phyloP scores from a whole-genome alignment of 1,284 basidiomycete genomes.

The Leccinum idahoense region DNA sequence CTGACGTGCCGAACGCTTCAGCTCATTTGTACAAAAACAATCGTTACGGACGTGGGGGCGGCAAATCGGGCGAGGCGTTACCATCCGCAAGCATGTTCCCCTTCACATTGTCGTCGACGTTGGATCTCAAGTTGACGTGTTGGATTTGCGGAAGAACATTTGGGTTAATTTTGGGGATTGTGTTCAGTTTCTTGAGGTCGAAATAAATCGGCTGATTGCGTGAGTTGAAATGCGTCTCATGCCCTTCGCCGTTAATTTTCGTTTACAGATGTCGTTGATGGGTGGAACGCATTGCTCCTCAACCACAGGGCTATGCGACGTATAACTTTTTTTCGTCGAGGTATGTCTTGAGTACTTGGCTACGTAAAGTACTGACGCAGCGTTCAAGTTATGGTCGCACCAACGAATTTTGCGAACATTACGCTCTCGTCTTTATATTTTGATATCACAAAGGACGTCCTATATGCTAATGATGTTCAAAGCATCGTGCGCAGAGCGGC shows the following conservation, averaged over 20 bases:
- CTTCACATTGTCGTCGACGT: background rate
- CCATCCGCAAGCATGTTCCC: slow-evolving; percentile 50
- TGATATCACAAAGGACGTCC: slow-evolving; percentile 85
- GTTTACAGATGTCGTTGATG: slow-evolving; percentile 46
- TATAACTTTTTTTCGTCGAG: slow-evolving; percentile 78
- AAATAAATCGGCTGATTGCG: too few species aligned
- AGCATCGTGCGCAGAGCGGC: slow-evolving; percentile 58
- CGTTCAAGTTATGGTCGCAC: slow-evolving; percentile 49
- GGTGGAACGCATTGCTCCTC: slow-evolving; percentile 73
- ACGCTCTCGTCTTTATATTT: slow-evolving; percentile 84
- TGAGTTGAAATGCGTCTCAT: slow-evolving; percentile 3
- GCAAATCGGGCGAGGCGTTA: slow-evolving; percentile 44
- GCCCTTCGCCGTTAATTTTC: background rate
- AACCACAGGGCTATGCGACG: slow-evolving; percentile 63
- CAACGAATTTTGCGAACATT: slow-evolving; percentile 66
- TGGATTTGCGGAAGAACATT: too few species aligned
- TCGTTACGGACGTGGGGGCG: slow-evolving; percentile 29
- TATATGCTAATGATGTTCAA: slow-evolving; percentile 70
- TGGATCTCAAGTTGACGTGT: background rate
- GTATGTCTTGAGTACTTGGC: slow-evolving; percentile 36
- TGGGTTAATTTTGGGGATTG: too few species aligned
- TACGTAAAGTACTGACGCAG: slow-evolving; percentile 5
- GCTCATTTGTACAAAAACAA: slow-evolving; percentile 34
- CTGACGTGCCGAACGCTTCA: slow-evolving; percentile 27
- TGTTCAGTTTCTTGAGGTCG: too few species aligned